These are phyloP conservation scores for Torrubiella hemipterigena DNA, from an alignment of 2,329 filamentous ascomycete genomes.

Conservation along the genomic window DNA sequence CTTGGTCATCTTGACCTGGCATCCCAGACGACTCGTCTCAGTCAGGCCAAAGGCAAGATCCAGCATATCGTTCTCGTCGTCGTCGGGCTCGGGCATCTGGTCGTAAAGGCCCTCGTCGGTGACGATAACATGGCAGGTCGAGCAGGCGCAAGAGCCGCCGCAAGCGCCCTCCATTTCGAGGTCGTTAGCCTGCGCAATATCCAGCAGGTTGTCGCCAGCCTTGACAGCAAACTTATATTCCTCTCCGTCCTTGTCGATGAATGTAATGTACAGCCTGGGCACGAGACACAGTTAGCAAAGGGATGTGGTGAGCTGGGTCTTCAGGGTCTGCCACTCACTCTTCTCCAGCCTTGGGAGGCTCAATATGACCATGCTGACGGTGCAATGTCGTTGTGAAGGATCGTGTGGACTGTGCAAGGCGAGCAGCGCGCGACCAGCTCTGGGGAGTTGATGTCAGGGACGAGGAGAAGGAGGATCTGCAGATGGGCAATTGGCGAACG, in stretches of 20 bases:
- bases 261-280: slow-evolving; percentile 70
- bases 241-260: slow-evolving; percentile 80
- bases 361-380: slow-evolving; percentile 64
- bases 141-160: slow-evolving; percentile 86
- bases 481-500: no score
- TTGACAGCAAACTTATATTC: slow-evolving; percentile 67
- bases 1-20: slow-evolving; percentile 84
- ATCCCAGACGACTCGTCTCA: slow-evolving; percentile 73
- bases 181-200: slow-evolving; percentile 89
- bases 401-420: slow-evolving; percentile 17
- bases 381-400: slow-evolving; percentile 54
- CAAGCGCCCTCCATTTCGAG: slow-evolving; percentile 98
- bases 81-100: slow-evolving; percentile 63
- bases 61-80: slow-evolving; percentile 83
- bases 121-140: slow-evolving; percentile 85
- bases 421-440: background rate
- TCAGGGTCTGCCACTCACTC: slow-evolving; percentile 52
- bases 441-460: no score
- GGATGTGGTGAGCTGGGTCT: no score
- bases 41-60: slow-evolving; percentile 84
- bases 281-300: no score
- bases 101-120: slow-evolving; percentile 62
- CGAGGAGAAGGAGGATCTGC: no score
- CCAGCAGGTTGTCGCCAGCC: slow-evolving; percentile 83
- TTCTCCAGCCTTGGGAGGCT: slow-evolving; percentile 77